Conservation (phyloP, 371 early-diverging fungal species). For the Apophysomyces ossiformis region DNA sequence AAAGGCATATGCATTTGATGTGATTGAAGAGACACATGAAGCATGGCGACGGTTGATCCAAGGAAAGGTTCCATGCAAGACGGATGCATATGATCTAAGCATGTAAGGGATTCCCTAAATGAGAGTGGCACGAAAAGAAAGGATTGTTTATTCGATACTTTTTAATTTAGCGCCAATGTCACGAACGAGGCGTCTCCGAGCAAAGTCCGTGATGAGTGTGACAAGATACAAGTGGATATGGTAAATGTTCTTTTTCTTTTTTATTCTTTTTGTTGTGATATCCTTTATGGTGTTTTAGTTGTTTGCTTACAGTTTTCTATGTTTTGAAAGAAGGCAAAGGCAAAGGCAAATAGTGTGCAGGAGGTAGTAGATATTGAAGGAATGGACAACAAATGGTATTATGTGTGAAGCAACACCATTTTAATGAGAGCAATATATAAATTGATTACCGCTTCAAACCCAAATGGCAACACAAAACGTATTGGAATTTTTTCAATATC, state of each 20-base stretch:
- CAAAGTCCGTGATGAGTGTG: slow-evolving; percentile 13
- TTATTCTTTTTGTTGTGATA: background rate
- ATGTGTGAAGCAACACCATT: slow-evolving; percentile 17
- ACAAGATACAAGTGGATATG: background rate
- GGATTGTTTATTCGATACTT: background rate
- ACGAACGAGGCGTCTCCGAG: slow-evolving; percentile 40
- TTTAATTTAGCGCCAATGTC: slow-evolving; percentile 34
- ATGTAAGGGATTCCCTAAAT: slow-evolving; percentile 19
- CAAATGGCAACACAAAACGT: slow-evolving; percentile 11
- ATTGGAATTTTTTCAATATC: background rate
- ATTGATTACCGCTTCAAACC: slow-evolving; percentile 11
- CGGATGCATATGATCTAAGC: slow-evolving; percentile 37
- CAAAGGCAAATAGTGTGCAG: slow-evolving; percentile 1
- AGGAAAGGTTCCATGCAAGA: slow-evolving; percentile 21
- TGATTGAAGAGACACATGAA: slow-evolving; percentile 91
- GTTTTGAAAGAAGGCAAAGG: background rate
- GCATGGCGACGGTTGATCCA: slow-evolving; percentile 89
- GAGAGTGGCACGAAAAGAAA: slow-evolving; percentile 1
- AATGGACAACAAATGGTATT: slow-evolving; percentile 47
- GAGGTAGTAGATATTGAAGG: background rate
- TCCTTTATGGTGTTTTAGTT: background rate
- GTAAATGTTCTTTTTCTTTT: background rate
- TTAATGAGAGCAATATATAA: background rate
- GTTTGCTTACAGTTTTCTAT: background rate
- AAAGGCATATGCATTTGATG: slow-evolving; percentile 80